Evolutionary conservation across 192 early-diverging fungal genomes (phyloP), one percentile per base, ranked within the genome.

Genomic region (Entrophospora sp.): DNA sequence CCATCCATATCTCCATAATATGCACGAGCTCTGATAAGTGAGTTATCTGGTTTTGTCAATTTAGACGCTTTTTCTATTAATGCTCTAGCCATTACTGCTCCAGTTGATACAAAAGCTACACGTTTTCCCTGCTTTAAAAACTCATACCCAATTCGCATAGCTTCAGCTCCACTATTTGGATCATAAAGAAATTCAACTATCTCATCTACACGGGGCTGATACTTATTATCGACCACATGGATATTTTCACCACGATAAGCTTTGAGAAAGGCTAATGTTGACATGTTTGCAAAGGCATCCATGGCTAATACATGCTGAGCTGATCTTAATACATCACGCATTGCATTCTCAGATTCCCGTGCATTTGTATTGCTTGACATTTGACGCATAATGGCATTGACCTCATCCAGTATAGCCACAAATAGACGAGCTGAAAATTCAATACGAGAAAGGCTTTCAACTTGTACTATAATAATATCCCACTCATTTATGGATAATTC

Each of bases 401-500:
- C 18, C 28, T 62, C 42, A 44, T 62, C 12, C 0, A 62, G 28
- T n/a, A 62, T 62, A 62, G 20, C 3, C 20, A 62, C 60, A 31
- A 35, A 43, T 20, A 5, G 40, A 25, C 12, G 4, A 3, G 8
- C 57, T 28, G 18, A 30, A 18, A 59, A 59, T 28, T 40, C 25
- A n/a, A 60, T 5, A 42, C 1, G n/a, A 59, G 3, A 42, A 12
- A 30, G 18, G 18, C 57, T 60, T 31, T 60, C 22, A 60, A 60
- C 37, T 18, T 60, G 37, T 24, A 60, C 58, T 30, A 60, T 60
- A 9, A 60, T 60, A 60, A 60, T 31, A 38, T 60, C 58, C 58
- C 18, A 60, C 25, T 60, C 22, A 38, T 31, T 24, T 60, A 60
- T 60, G 40, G 58, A 22, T 59, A 59, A 42, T 3, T 59, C 57